Evolutionary conservation across 805 yeast genomes (phyloP).

Genomic region (Komagataella kurtzmanii): DNA sequence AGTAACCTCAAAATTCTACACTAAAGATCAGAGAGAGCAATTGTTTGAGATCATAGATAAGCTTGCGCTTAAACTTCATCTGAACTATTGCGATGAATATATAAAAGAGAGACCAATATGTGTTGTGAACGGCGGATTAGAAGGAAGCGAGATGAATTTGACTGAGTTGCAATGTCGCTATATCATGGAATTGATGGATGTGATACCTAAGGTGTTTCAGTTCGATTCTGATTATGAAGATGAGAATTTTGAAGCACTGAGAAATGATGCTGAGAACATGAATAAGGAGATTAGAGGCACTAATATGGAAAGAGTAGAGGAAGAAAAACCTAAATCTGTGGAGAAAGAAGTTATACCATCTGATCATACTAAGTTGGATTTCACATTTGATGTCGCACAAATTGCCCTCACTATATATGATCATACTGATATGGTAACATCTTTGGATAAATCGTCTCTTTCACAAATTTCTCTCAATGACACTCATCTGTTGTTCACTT

Average conservation of each 20-base stretch:
- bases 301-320: conserved; percentile 3
- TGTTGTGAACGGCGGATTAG: conserved; percentile 39
- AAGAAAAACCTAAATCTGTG: conserved; percentile 3
- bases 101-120: conserved; percentile 30
- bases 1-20: conserved; percentile 47
- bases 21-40: conserved; percentile 32
- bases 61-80: conserved; percentile 45
- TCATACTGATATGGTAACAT: conserved; percentile 23
- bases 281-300: conserved; percentile 27
- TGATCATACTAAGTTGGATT: conserved; percentile 24
- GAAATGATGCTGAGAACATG: conserved; percentile 52
- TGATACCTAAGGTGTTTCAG: conserved; percentile 41
- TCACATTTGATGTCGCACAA: conserved; percentile 47
- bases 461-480: conserved; percentile 51
- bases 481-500: conserved; percentile 32
- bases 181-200: conserved; percentile 38
- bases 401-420: conserved; percentile 50
- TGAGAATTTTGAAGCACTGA: conserved; percentile 30
- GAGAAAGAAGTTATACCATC: neutral
- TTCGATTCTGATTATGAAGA: conserved; percentile 26
- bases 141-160: conserved; percentile 47
- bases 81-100: conserved; percentile 37
- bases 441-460: conserved; percentile 27
- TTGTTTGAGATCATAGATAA: conserved; percentile 50
- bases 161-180: conserved; percentile 64